phyloP scores from a whole-genome alignment of 495 filamentous ascomycete species.

The Tuber calosporum region DNA sequence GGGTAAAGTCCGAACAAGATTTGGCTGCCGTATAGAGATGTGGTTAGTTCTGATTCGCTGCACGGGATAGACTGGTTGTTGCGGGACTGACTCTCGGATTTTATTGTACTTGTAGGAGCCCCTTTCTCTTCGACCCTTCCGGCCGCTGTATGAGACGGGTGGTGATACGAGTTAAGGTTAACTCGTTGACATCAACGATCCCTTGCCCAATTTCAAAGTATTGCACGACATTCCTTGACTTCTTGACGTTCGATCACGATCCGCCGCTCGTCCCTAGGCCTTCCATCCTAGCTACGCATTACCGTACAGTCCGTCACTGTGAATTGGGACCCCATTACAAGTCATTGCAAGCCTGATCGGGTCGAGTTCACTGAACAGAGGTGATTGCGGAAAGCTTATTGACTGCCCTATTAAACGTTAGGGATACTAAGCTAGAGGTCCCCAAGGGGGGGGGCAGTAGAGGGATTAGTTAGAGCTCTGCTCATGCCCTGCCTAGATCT shows the following conservation, averaged over 20 bases:
- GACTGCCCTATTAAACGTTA: not conserved
- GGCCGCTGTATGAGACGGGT: not conserved
- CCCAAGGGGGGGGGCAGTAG: not conserved
- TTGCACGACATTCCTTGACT: not conserved
- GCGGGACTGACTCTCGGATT: not conserved
- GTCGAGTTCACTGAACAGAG: not conserved
- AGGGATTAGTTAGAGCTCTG: not conserved
- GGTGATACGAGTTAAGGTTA: not conserved
- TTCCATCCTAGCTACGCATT: not conserved
- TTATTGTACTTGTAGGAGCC: not conserved
- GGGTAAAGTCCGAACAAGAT: not conserved
- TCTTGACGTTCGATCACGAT: not conserved
- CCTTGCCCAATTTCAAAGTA: not conserved
- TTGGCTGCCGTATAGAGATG: not conserved
- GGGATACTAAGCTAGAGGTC: not conserved
- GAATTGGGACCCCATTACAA: not conserved
- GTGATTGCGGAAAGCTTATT: not conserved
- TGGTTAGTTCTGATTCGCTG: not conserved
- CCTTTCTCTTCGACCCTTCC: not conserved
- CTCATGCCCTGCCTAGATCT: not conserved
- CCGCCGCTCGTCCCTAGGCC: not conserved
- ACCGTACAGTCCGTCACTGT: not conserved
- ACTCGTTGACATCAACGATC: not conserved
- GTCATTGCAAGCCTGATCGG: not conserved
- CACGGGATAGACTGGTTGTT: not conserved